A percentile compares a stretch with the other conserved stretches of the same genome.
Conservation (phyloP, 106 monocot genomes). For the Platanthera zijinensis region DNA sequence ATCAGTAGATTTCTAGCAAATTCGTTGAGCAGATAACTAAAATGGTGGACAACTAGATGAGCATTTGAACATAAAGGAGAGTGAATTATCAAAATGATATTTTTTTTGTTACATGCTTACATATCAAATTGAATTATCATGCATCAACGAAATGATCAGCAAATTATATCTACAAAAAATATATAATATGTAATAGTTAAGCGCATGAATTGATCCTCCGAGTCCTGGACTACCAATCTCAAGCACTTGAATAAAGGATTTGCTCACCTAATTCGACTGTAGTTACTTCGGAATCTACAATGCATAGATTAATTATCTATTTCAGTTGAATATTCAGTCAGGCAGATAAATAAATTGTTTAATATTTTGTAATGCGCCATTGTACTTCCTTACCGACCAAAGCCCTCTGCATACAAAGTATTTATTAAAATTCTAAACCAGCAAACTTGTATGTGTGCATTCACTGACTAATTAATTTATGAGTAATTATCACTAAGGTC, state of each 20-base stretch:
- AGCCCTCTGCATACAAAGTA: background rate
- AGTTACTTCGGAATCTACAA: background rate
- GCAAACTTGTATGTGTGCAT: too few relatives aligned
- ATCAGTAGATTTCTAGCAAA: background rate
- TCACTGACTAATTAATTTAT: too few relatives aligned
- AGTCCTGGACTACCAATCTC: background rate
- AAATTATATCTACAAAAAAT: background rate
- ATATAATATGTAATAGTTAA: background rate
- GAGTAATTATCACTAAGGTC: too few relatives aligned
- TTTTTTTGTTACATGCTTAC: background rate
- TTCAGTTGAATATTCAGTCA: background rate
- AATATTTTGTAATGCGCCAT: background rate
- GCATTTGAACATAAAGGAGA: background rate
- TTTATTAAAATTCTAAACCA: background rate
- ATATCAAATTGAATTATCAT: background rate
- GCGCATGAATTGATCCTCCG: background rate
- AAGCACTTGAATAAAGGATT: background rate
- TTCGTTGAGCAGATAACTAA: background rate
- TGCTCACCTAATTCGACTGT: background rate
- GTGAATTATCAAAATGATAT: background rate
- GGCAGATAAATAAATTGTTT: background rate
- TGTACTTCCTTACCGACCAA: background rate
- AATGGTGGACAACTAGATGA: background rate
- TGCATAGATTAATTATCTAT: background rate
- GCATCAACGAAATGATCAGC: background rate